Base-by-base conservation (phyloP, 345 rosid genomes). In the Boechera divaricarpa region DNA sequence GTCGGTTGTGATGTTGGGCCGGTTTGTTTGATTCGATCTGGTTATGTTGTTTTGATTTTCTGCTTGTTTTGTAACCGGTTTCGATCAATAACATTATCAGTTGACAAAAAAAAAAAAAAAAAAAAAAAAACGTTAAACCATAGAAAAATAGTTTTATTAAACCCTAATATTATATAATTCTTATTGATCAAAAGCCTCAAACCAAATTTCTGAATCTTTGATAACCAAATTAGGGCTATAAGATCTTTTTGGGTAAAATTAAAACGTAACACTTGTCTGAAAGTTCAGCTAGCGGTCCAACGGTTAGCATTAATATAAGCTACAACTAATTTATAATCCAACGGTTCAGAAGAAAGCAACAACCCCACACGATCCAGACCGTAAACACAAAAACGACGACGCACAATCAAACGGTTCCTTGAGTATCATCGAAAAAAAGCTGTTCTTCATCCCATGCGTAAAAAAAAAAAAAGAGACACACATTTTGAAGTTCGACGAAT, bases 321-420 rank as follows among this genome's bases (percentile, higher is more conserved):
- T 66, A 58, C 35, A 62, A 62, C 75, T 52, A 52, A 61, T 33
- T 18, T 0, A 69, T 13, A 18, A 76, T 69, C 75, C 70, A 70
- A 70, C 71, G 76, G 60, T 63, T 77, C 24, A 45, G 7, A 77
- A 5, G 7, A 45, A 61, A 69, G 75, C 63, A 62, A 47, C 35
- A 31, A 11, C 18, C 58, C 4, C n/a, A 48, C 31, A 70, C 11
- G 32, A 77, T 63, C 67, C 45, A 69, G 79, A 76, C 56, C 55
- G 51, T 58, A 75, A 57, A n/a, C 49, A 52, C 2, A 10, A 44
- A 45, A 63, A 64, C 64, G 51, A 69, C 41, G 59, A 70, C 53
- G 15, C 41, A 33, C 57, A 21, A 70, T 54, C 13, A 12, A 62
- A 69, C 76, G 63, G 67, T 63, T 62, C 24, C 33, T 56, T 6